These are phyloP conservation scores for Xylaria sp. DNA, from an alignment of 2,329 filamentous ascomycete genomes.

Conservation along the genomic window DNA sequence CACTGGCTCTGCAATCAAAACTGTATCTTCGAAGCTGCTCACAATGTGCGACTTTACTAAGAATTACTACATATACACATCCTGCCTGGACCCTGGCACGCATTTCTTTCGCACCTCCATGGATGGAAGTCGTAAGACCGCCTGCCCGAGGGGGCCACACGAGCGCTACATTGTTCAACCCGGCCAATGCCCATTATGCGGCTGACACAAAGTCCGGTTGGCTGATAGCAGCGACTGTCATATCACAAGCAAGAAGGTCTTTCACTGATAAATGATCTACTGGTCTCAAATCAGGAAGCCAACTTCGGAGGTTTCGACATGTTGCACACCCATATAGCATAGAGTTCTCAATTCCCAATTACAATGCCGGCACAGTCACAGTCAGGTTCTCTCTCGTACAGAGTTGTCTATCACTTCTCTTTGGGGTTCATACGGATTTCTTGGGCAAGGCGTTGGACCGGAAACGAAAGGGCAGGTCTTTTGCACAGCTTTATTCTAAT, in stretches of 20 bases:
- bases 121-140: constrained; percentile 70
- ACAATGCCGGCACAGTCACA: constrained; percentile 5
- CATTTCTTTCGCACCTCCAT: constrained; percentile 78
- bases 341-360: constrained; percentile 15
- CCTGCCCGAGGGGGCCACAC: constrained; percentile 73
- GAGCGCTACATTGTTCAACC: constrained; percentile 78
- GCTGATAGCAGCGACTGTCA: constrained; percentile 11
- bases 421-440: constrained; percentile 34
- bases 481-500: constrained; percentile 19
- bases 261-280: constrained; percentile 3
- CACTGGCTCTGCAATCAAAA: not conserved
- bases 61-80: constrained; percentile 81
- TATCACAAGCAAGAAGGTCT: constrained; percentile 11
- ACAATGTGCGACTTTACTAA: constrained; percentile 74
- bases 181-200: constrained; percentile 69
- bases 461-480: constrained; percentile 34
- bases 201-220: constrained; percentile 38
- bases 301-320: not conserved
- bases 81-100: constrained; percentile 73
- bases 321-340: constrained; percentile 3
- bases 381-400: constrained; percentile 27
- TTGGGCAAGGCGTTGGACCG: constrained; percentile 39
- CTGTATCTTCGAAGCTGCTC: constrained; percentile 4
- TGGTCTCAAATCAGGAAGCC: constrained; percentile 4
- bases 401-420: constrained; percentile 29